Base-by-base conservation (phyloP, 1,139 yeast genomes). In the Citeromyces hawaiiensis region DNA sequence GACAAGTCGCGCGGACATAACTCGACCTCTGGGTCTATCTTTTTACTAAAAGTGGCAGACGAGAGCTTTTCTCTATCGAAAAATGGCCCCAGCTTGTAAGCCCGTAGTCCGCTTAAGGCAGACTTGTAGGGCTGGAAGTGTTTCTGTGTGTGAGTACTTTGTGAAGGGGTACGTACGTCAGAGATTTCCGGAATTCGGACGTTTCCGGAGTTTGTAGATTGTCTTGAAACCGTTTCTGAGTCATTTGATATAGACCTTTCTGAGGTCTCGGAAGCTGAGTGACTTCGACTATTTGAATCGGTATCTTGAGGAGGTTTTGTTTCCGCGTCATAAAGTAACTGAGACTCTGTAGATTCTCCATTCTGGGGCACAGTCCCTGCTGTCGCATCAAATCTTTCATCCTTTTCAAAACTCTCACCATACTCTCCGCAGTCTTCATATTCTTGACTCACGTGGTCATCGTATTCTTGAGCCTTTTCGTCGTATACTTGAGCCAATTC, bases 71-170 rank as follows among this genome's bases (percentile, higher is more conserved):
- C 13, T 9, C 36, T 29, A 30, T 44, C 45, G 39, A 46, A 47
- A 32, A 34, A 31, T 4, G 48, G 48, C 35, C 41, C 42, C 30
- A 45, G 42, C 11, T 42, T 38, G 36, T 40, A 46, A n/a, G 47
- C 45, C 36, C 40, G 41, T 36, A 44, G 38, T 8, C 44, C 40
- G 13, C 38, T 35, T n/a, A 46, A 38, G 8, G 36, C 34, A 7
- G 48, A 38, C 35, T 38, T 38, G 37, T 47, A 47, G 32, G 41
- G 43, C 33, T 34, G 39, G 32, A 45, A 46, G 30, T 14, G 36
- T 30, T 36, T 27, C 19, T 45, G 43, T 31, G 36, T 18, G n/a
- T 39, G 35, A 25, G 6, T 38, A 29, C 4, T 18, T 13, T 13
- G 8, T 10, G 36, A 18, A 9, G 15, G 8, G 5, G 36, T 25